phyloP scores from a whole-genome alignment of 2,329 filamentous ascomycete species.

The Penicillium brasilianum region DNA sequence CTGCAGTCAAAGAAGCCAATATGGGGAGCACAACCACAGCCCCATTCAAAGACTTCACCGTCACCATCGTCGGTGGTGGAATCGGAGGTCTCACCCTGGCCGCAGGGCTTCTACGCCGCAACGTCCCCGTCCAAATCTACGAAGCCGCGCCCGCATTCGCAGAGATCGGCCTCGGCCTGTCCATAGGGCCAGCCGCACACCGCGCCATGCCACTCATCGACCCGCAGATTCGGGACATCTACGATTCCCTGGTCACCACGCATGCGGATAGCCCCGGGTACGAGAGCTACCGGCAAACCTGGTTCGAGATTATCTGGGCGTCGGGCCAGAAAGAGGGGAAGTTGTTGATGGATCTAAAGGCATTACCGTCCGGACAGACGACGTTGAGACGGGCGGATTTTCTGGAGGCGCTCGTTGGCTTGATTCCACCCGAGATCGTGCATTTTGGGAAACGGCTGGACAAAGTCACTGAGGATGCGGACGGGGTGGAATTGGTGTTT shows the following conservation, averaged over 20 bases:
- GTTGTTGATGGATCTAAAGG: constrained; percentile 38
- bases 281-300: constrained; percentile 36
- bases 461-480: constrained; percentile 19
- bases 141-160: constrained; percentile 61
- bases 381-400: constrained; percentile 42
- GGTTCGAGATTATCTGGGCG: constrained; percentile 42
- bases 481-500: constrained; percentile 33
- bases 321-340: constrained; percentile 29
- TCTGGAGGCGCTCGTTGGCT: constrained; percentile 38
- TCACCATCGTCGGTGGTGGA: constrained; percentile 65
- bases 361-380: constrained; percentile 38
- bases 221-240: constrained; percentile 42
- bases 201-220: constrained; percentile 61
- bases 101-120: constrained; percentile 55
- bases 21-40: background rate
- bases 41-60: constrained; percentile 44
- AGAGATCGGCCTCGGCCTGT: constrained; percentile 64
- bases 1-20: background rate
- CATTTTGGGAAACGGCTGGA: constrained; percentile 43
- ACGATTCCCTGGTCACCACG: constrained; percentile 40
- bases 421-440: constrained; percentile 36
- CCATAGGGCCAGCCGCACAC: constrained; percentile 61
- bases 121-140: constrained; percentile 58
- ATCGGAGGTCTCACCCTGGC: constrained; percentile 63
- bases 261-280: constrained; percentile 42